These are phyloP conservation scores for Epichloe bromicola DNA, from an alignment of 2,329 filamentous ascomycete species.

Conservation along the genomic window DNA sequence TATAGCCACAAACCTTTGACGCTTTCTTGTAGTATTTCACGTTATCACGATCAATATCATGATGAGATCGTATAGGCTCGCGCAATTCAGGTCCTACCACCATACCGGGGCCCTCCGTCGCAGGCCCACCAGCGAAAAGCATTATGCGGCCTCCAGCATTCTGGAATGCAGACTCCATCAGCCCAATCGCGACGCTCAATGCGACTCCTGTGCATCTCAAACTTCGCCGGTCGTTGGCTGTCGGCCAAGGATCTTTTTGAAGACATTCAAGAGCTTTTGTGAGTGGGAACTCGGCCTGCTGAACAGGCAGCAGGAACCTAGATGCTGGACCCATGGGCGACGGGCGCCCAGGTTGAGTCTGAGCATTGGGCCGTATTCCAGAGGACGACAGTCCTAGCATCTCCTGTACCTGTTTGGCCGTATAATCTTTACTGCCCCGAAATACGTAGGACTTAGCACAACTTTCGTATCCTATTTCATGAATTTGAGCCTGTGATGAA, in stretches of 20 bases:
- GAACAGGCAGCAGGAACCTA: slow-evolving; percentile 84
- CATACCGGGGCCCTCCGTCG: slow-evolving; percentile 92
- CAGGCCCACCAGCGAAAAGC: slow-evolving; percentile 89
- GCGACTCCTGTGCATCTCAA: slow-evolving; percentile 91
- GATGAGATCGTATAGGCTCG: slow-evolving; percentile 93
- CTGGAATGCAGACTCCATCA: slow-evolving; percentile 90
- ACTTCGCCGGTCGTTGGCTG: slow-evolving; percentile 81
- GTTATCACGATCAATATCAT: slow-evolving; percentile 96
- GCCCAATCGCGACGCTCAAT: slow-evolving; percentile 83
- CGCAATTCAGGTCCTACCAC: slow-evolving; percentile 91
- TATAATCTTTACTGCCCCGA: slow-evolving; percentile 93
- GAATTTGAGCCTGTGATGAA: slow-evolving; percentile 59
- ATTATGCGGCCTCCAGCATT: slow-evolving; percentile 93
- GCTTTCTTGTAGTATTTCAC: slow-evolving; percentile 99
- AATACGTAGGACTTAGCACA: slow-evolving; percentile 99
- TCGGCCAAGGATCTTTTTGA: slow-evolving; percentile 94
- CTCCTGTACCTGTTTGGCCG: slow-evolving; percentile 97
- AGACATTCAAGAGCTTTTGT: slow-evolving; percentile 91
- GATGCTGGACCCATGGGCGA: slow-evolving; percentile 69
- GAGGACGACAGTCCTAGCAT: slow-evolving; percentile 80
- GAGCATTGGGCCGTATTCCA: slow-evolving; percentile 60
- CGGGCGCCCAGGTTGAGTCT: slow-evolving; percentile 61
- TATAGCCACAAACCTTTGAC: slow-evolving; percentile 52
- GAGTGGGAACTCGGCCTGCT: slow-evolving; percentile 93
- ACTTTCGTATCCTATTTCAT: slow-evolving; percentile 95